Base-by-base conservation (phyloP, 352 stramenopile species). In the Phytophthora sansomeana region DNA sequence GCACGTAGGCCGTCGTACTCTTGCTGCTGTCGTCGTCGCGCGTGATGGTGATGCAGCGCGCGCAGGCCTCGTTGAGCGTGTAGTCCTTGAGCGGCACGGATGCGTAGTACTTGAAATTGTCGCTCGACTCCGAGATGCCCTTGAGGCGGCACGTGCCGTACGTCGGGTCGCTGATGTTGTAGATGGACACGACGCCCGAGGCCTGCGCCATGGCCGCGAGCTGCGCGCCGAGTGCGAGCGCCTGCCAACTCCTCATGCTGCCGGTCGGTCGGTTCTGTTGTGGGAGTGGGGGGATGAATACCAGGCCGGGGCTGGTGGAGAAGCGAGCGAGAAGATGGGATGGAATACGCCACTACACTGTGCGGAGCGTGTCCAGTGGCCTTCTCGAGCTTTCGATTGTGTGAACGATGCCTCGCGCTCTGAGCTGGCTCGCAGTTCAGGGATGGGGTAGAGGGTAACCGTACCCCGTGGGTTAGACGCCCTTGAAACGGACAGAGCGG, bases 101-200 rank as follows among this genome's bases (percentile, higher is more conserved):
- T 46, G 84, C 87, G 70, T 92, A 95, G 57, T 81, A 72, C 69
- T 92, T 92, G 69, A 90, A 91, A 57, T 91, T 93, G 58, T 87
- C 83, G 52, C 78, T 90, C 49, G 58, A 61, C 4, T 50, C 39
- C 8, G 70, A 59, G 48, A 93, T 77, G 69, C 83, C 81, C 66
- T 91, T 83, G 46, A 95, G 75, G 11, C 84, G 85, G 59, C 87
- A 95, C 35, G 78, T 80, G 54, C 83, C 87, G 59, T 79, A 84
- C 60, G 81, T 76, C 21, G 85, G 72, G 54, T 83, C 72, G 56
- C 72, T 67, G 64, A 93, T 88, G 49, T 73, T 79, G 67, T 90
- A 91, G 26, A 74, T 49, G n/a, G 73, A 77, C 36, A 85, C 64
- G 26, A 51, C 75, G 55, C 77, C 75, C 14, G 66, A 71, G 17